Conservation (phyloP, 805 yeast species). For the Brettanomyces custersianus region DNA sequence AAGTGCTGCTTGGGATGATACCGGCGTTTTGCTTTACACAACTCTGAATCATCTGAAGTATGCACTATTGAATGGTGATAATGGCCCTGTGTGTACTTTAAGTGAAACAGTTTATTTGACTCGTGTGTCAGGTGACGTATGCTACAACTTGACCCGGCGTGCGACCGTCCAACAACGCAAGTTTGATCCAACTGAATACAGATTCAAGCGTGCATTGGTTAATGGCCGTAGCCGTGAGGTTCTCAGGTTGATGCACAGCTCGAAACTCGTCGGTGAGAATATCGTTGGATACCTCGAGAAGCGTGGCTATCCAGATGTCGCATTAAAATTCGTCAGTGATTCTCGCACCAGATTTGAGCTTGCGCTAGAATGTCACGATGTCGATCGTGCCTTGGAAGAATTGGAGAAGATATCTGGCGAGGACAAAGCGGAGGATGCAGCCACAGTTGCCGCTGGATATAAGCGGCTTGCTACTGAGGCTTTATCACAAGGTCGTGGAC, state of each 20-base stretch:
- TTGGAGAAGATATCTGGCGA: constrained; percentile 54
- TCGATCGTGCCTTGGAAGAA: constrained; percentile 79
- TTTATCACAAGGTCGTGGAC: constrained; percentile 77
- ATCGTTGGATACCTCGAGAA: constrained; percentile 91
- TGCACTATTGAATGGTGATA: constrained; percentile 87
- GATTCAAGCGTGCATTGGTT: constrained; percentile 89
- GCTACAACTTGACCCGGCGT: constrained; percentile 74
- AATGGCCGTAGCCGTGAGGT: constrained; percentile 90
- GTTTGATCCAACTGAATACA: constrained; percentile 94
- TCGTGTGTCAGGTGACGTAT: constrained; percentile 58
- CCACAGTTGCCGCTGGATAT: constrained; percentile 71
- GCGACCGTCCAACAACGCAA: constrained; percentile 72
- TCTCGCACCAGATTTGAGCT: constrained; percentile 93
- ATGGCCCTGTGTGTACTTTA: constrained; percentile 87
- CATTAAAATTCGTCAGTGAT: constrained; percentile 93
- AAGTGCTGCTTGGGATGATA: constrained; percentile 96
- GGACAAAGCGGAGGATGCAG: too few relatives aligned
- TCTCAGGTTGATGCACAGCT: constrained; percentile 73
- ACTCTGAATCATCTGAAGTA: constrained; percentile 95
- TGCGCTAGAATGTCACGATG: constrained; percentile 88
- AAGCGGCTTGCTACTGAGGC: constrained; percentile 80
- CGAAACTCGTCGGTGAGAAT: constrained; percentile 94
- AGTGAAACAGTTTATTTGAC: constrained; percentile 81
- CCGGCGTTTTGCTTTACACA: constrained; percentile 84
- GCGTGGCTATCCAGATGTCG: constrained; percentile 95